Conservation (phyloP, 2,329 filamentous ascomycete genomes). For the Pseudogymnoascus sp. region DNA sequence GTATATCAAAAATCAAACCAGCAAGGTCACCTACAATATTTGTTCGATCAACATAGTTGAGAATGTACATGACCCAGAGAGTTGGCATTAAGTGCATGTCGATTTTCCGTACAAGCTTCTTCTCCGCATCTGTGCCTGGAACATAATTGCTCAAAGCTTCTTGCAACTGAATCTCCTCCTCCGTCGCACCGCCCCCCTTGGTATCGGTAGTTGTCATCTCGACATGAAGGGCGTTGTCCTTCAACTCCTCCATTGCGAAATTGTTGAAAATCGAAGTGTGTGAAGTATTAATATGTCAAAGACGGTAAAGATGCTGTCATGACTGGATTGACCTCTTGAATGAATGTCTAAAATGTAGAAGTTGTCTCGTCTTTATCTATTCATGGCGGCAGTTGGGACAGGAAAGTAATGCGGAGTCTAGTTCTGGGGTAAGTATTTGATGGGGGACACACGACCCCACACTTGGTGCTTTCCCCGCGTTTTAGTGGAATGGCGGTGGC, state of each 20-base stretch:
- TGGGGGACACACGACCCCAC: background rate
- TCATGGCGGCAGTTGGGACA: background rate
- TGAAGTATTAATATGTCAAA: background rate
- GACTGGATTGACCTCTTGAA: background rate
- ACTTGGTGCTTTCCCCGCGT: background rate
- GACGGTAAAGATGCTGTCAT: background rate
- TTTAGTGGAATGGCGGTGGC: background rate
- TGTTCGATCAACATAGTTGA: slow-evolving; percentile 44
- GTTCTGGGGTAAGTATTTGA: background rate
- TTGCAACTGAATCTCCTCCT: slow-evolving; percentile 18
- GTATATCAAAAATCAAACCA: background rate
- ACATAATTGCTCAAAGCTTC: slow-evolving; percentile 24
- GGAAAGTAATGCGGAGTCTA: background rate
- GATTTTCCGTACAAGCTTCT: slow-evolving; percentile 39
- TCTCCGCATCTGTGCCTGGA: slow-evolving; percentile 22
- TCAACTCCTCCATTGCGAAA: background rate
- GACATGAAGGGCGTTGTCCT: slow-evolving; percentile 12
- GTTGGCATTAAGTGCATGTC: slow-evolving; percentile 44
- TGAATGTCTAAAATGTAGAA: background rate
- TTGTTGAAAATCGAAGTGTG: background rate
- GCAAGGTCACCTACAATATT: slow-evolving; percentile 32
- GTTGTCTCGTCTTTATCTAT: background rate
- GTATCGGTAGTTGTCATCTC: slow-evolving; percentile 13
- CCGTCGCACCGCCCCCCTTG: slow-evolving; percentile 7
- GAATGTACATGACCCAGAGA: slow-evolving; percentile 44